Evolutionary conservation across 78 protist species (phyloP).

Genomic region (Cavenderia fasciculata): DNA sequence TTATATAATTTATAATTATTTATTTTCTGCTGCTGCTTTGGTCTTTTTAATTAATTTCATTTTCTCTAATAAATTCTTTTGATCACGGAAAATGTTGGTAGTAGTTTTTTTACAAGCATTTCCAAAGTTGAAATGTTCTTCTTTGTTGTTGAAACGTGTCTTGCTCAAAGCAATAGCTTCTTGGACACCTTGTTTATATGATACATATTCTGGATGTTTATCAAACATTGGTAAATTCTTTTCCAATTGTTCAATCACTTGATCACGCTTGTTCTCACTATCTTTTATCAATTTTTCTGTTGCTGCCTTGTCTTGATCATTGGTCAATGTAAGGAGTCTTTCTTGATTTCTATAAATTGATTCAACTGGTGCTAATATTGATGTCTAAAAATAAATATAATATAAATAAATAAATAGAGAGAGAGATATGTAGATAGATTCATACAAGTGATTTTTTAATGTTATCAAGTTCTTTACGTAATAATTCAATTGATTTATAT

Average conservation of each 20-base stretch:
- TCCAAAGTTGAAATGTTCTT: constrained; percentile 57
- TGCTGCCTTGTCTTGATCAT: constrained; percentile 13
- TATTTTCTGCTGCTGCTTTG: constrained; percentile 6
- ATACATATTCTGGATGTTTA: constrained; percentile 17
- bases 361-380: constrained; percentile 24
- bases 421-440: not conserved
- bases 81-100: constrained; percentile 54
- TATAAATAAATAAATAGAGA: not conserved
- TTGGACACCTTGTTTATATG: constrained; percentile 32
- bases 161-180: constrained; percentile 30
- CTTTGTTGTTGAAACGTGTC: constrained; percentile 9
- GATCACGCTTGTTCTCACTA: constrained; percentile 26
- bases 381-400: constrained; percentile 21
- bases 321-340: not conserved
- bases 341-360: constrained; percentile 4
- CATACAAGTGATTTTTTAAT: constrained; percentile 60
- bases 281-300: constrained; percentile 21
- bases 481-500: constrained; percentile 25
- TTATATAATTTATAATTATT: not conserved
- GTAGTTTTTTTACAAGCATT: constrained; percentile 48
- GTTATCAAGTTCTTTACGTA: constrained; percentile 67
- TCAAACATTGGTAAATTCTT: constrained; percentile 12
- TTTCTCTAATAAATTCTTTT: constrained; percentile 45
- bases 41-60: constrained; percentile 70
- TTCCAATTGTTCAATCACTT: constrained; percentile 13